These are phyloP conservation scores for Lactarius hatsudake DNA, from an alignment of 768 basidiomycete species.

Conservation along the genomic window DNA sequence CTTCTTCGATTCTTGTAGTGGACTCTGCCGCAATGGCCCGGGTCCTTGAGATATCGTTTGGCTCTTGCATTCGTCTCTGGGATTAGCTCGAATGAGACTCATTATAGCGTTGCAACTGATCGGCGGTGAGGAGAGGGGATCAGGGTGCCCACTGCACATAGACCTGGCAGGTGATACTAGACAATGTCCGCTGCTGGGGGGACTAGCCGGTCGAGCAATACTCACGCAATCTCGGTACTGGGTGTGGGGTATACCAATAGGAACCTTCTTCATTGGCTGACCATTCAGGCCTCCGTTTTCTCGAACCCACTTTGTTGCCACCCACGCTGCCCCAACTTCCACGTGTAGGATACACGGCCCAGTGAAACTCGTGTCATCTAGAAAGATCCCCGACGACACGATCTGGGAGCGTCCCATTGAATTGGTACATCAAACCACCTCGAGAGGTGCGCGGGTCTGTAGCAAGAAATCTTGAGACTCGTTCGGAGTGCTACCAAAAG, in stretches of 20 bases:
- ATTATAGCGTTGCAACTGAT: too few species aligned
- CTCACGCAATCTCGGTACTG: conserved; percentile 67
- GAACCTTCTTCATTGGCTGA: conserved; percentile 51
- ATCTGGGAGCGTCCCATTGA: conserved; percentile 16
- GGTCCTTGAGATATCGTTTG: conserved; percentile 52
- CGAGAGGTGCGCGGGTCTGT: conserved; percentile 59
- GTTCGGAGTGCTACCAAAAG: background rate
- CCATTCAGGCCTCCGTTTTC: conserved; percentile 47
- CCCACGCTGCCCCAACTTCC: conserved; percentile 95
- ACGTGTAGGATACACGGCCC: conserved; percentile 90
- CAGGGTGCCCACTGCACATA: background rate
- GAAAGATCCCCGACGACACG: conserved; percentile 81
- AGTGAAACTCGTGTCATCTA: conserved; percentile 93
- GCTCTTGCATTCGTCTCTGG: conserved; percentile 61
- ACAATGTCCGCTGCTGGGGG: background rate
- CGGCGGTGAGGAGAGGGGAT: conserved; percentile 13
- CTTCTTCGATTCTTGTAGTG: conserved; percentile 63
- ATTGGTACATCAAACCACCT: conserved; percentile 10
- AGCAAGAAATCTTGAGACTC: conserved; percentile 68
- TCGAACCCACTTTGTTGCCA: conserved; percentile 68
- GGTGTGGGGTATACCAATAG: too few species aligned
- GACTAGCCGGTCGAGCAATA: conserved; percentile 13
- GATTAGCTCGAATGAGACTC: conserved; percentile 73
- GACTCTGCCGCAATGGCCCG: conserved; percentile 82
- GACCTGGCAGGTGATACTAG: background rate